Conservation (phyloP, 208 protist species). For the Leptomonas pyrrhocoris region DNA sequence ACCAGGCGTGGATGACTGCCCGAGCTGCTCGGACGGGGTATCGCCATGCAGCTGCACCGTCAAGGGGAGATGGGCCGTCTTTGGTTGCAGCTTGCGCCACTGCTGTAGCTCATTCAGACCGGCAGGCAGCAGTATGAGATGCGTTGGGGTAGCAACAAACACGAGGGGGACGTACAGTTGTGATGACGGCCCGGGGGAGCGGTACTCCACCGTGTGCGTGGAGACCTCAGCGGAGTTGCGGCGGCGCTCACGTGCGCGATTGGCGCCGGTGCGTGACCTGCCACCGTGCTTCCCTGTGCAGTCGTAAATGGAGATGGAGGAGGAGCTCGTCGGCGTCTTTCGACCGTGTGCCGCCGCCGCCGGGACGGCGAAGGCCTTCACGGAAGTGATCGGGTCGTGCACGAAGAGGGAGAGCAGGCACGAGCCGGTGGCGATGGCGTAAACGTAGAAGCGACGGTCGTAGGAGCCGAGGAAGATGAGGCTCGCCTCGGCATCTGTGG, state of each 20-base stretch:
- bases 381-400: conserved; percentile 72
- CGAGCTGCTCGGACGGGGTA: not conserved
- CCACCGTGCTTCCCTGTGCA: not conserved
- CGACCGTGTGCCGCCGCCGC: conserved; percentile 1
- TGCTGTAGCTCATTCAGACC: conserved; percentile 24
- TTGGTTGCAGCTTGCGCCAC: conserved; percentile 32
- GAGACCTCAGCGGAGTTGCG: conserved; percentile 2
- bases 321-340: conserved; percentile 7
- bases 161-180: conserved; percentile 20
- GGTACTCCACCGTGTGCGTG: conserved; percentile 7
- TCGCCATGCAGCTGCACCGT: conserved; percentile 30
- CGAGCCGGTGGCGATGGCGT: conserved; percentile 50
- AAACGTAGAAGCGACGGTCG: conserved; percentile 84
- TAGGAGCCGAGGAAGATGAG: conserved; percentile 79
- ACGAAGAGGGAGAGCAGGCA: conserved; percentile 78
- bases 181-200: not conserved
- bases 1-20: not conserved
- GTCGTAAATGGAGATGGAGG: conserved; percentile 14
- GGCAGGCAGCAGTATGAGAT: conserved; percentile 28
- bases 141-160: conserved; percentile 30
- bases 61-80: conserved; percentile 31
- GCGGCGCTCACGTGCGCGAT: not conserved
- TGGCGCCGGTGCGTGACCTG: not conserved
- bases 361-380: conserved; percentile 68
- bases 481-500: conserved; percentile 33